Base-by-base conservation (phyloP, 2,329 filamentous ascomycete species). In the Malbranchea cinnamomea region DNA sequence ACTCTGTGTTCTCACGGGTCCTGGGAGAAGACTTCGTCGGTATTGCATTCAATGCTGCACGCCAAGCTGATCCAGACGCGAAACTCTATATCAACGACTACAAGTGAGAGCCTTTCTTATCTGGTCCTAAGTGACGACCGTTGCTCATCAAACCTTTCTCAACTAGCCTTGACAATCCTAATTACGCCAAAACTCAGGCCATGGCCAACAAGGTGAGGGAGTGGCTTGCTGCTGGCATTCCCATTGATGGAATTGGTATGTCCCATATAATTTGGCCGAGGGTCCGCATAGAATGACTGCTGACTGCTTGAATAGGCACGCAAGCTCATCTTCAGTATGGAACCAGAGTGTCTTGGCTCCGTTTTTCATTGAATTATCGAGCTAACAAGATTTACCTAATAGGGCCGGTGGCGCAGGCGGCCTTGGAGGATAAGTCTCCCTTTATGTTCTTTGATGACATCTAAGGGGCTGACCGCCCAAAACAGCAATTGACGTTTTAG, bases 51-150 rank as follows among this genome's bases (percentile, higher is more conserved):
- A 62, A 68, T 30, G 69, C 77, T 7, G 78, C 78, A 12, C 66
- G 68, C 30, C 61, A 62, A 6, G 75, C 73, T 9, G 78, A 82
- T 48, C 74, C 77, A 2, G 44, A 53, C 33, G 74, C 72, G 2
- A 76, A 75, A 54, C 62, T 83, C 22, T 84, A 79, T 59, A 78
- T 82, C 56, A 84, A 83, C 53, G 77, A 83, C 46, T 64, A 62
- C 48, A 65, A 63, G 50, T 56, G 35, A 42, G 47, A 23, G 5
- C 8, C 5, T 13, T 8, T 18, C 14, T 29, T 19, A 25, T 6
- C 4, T 19, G 2, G n/a, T n/a, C n/a, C n/a, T n/a, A n/a, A n/a
- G n/a, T n/a, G n/a, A n/a, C n/a, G n/a, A n/a, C n/a, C n/a, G n/a
- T n/a, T n/a, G n/a, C n/a, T n/a, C 6, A 12, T 22, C 11, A 20